Base-by-base conservation (phyloP, 1,284 basidiomycete species). In the Apiotrichum mycotoxinovorans region DNA sequence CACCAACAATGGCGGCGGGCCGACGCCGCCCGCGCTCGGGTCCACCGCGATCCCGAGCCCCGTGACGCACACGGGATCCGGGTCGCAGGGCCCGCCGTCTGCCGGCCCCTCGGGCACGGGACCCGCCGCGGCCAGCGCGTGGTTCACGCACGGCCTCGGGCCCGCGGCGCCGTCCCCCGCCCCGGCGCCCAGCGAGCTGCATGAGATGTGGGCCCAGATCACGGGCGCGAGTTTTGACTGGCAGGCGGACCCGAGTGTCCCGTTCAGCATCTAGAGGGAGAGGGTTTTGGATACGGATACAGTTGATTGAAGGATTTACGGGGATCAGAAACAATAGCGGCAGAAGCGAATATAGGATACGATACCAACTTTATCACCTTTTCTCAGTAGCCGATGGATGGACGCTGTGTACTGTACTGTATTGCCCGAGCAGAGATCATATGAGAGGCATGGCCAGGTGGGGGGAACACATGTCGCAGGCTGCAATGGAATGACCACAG, bases 191-290 rank as follows among this genome's bases (percentile, higher is more conserved):
- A 48, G 57, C 43, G 62, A 62, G 50, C 55, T 64, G 14, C 61
- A 61, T 2, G 69, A 72, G 41, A 70, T 75, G 47, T 75, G 73
- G 73, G 67, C 58, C 40, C 73, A 75, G 61, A 67, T 75, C 27
- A 66, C 69, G 1, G 71, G 69, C 22, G 63, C 61, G 30, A 64
- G 65, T 22, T 74, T 73, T 51, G 71, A 75, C 62, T 75, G 73
- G 73, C 66, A 67, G 49, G 70, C 73, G 25, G 73, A 75, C 57
- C 73, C 73, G 25, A 72, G 50, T 57, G 71, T 75, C n/a, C 73
- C 73, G 15, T 75, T 75, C 62, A 71, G 70, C 41, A 70, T 75
- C 26, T 72, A 56, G 45, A 40, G 4, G 45, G 42, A 42, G 35
- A 34, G 33, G 33, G 33, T 34, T 34, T 8, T 34, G 8, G 33